phyloP scores from a whole-genome alignment of 257 asterid genomes.

The Solanum chilense region DNA sequence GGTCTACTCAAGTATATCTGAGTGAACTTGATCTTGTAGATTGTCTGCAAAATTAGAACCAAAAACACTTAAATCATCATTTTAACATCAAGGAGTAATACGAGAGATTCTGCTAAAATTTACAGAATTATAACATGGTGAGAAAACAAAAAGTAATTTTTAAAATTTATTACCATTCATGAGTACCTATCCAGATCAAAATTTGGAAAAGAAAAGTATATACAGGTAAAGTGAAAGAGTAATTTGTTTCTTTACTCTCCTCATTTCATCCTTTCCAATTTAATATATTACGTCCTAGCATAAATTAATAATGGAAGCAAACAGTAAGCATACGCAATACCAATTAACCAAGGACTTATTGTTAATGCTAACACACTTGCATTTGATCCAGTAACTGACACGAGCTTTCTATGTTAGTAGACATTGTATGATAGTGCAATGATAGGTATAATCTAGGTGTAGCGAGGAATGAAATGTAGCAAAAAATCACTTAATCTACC shows the following conservation, averaged over 20 bases:
- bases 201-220: not conserved
- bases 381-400: not conserved
- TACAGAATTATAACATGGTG: not conserved
- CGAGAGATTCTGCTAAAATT: not conserved
- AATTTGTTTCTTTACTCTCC: not conserved
- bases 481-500: not conserved
- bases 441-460: not conserved
- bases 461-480: not conserved
- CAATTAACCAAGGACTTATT: not conserved
- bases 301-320: not conserved
- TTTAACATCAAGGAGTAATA: not conserved
- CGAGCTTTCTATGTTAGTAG: not conserved
- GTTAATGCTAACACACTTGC: not conserved
- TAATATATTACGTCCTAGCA: not conserved
- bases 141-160: not conserved
- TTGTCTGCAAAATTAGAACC: conserved; percentile 51
- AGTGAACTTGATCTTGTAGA: conserved; percentile 75
- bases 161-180: not conserved
- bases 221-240: not conserved
- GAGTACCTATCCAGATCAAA: not conserved
- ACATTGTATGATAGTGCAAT: not conserved
- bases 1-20: conserved; percentile 96
- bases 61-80: not conserved
- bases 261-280: not conserved
- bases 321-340: not conserved